A percentile compares a stretch with the other conserved stretches of the same genome.
phyloP scores from a whole-genome alignment of 768 basidiomycete species.

The Collybiopsis luxurians region DNA sequence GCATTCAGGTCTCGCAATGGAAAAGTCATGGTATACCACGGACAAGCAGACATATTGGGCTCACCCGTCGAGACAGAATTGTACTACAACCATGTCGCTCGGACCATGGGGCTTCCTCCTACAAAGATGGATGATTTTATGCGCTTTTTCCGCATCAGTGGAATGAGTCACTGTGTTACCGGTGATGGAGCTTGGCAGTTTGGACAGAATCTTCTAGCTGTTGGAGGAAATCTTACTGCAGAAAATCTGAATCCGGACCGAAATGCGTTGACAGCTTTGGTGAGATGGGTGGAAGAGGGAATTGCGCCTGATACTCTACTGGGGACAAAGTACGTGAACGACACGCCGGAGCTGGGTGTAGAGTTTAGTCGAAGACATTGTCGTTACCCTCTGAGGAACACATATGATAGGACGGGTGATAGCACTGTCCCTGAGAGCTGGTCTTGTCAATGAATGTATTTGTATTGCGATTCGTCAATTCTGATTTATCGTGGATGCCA shows the following conservation, averaged over 20 bases:
- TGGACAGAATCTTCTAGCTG: conserved; percentile 5
- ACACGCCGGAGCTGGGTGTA: neutral
- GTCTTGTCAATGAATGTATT: neutral
- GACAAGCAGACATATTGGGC: conserved; percentile 14
- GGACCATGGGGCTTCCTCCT: conserved; percentile 10
- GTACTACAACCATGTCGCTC: conserved; percentile 13
- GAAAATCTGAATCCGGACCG: neutral
- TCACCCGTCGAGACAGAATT: conserved; percentile 12
- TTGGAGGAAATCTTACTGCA: neutral
- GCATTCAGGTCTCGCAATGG: conserved; percentile 15
- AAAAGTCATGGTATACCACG: conserved; percentile 17
- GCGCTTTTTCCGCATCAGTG: conserved; percentile 18
- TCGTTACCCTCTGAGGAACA: neutral
- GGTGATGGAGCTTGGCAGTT: conserved; percentile 14
- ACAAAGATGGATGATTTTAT: conserved; percentile 17
- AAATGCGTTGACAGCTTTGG: neutral
- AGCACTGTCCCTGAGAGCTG: neutral
- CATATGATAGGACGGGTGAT: neutral
- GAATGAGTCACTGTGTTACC: conserved; percentile 17
- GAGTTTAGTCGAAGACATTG: neutral
- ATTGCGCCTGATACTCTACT: neutral
- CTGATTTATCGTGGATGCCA: too few species aligned
- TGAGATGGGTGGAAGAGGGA: conserved; percentile 3
- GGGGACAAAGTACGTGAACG: neutral
- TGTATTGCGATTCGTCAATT: too few species aligned